Evolutionary conservation across 2,329 filamentous ascomycete species (phyloP).

Genomic region (Mollisia scopiformis): DNA sequence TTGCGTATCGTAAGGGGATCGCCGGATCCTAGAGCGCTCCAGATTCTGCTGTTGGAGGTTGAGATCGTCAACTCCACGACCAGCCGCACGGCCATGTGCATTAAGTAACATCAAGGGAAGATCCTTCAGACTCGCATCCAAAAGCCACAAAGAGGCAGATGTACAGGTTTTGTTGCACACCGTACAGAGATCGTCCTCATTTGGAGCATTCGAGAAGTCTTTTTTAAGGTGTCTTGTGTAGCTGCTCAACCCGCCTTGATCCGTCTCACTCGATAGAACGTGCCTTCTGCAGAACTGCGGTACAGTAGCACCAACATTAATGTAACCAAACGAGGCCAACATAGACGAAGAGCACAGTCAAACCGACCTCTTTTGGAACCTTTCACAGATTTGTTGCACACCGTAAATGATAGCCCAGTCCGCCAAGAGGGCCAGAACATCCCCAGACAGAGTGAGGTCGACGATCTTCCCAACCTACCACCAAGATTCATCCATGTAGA

Average conservation of each 20-base stretch:
- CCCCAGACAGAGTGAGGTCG: constrained; percentile 1
- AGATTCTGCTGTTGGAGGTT: neutral
- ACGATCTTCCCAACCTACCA: constrained; percentile 7
- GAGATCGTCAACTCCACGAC: neutral
- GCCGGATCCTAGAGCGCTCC: neutral
- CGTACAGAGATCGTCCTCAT: constrained; percentile 6
- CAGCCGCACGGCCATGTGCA: neutral
- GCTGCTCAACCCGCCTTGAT: neutral
- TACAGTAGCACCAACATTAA: neutral
- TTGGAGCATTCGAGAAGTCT: constrained; percentile 11
- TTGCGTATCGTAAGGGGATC: constrained; percentile 3
- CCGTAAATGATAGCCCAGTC: constrained; percentile 4
- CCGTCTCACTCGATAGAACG: neutral
- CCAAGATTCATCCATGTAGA: constrained; percentile 2
- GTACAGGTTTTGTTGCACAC: constrained; percentile 4
- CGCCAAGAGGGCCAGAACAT: constrained; percentile 11
- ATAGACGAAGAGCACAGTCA: neutral
- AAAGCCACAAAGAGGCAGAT: neutral
- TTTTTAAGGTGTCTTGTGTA: neutral
- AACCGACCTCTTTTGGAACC: neutral
- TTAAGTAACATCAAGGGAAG: neutral
- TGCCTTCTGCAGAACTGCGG: neutral
- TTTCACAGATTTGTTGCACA: constrained; percentile 2
- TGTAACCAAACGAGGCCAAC: too few species aligned
- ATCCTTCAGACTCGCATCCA: neutral